These are phyloP conservation scores for Candida ipomoeae DNA, from an alignment of 805 yeast species.

Conservation along the genomic window DNA sequence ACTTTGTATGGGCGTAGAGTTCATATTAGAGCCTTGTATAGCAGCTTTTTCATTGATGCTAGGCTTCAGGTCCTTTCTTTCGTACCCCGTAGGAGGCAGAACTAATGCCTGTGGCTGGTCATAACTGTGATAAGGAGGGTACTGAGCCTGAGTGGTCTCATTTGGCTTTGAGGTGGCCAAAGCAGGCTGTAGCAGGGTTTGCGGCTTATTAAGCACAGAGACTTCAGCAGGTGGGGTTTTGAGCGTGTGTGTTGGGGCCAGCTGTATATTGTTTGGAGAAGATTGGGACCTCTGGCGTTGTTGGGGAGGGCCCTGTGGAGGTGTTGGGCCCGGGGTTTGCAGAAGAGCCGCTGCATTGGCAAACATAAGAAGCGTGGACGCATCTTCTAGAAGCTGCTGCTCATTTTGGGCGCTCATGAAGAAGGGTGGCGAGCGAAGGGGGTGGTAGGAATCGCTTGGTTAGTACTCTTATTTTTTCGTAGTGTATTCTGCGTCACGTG, in stretches of 20 bases:
- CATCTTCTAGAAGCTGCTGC: conserved; percentile 51
- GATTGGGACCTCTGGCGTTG: neutral
- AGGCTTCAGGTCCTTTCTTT: neutral
- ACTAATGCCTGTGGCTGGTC: neutral
- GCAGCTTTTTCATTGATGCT: neutral
- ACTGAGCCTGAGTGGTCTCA: neutral
- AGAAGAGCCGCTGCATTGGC: conserved; percentile 51
- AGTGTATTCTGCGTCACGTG: neutral
- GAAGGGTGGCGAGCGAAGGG: neutral
- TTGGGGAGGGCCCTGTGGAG: neutral
- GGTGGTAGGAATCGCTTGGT: neutral
- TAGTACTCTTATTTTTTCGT: neutral
- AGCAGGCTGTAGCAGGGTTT: neutral
- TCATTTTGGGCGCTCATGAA: conserved; percentile 23
- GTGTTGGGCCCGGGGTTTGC: conserved; percentile 18
- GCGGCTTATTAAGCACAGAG: neutral
- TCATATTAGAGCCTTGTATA: neutral
- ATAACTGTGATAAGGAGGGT: neutral
- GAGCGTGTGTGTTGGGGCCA: neutral
- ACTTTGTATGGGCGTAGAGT: neutral
- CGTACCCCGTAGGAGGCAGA: neutral
- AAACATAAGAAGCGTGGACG: conserved; percentile 58
- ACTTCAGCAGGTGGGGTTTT: neutral
- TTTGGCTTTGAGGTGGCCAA: neutral
- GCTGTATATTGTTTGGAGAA: neutral